Evolutionary conservation across 1,139 yeast species (phyloP).

Genomic region (Hyphopichia fennica): DNA sequence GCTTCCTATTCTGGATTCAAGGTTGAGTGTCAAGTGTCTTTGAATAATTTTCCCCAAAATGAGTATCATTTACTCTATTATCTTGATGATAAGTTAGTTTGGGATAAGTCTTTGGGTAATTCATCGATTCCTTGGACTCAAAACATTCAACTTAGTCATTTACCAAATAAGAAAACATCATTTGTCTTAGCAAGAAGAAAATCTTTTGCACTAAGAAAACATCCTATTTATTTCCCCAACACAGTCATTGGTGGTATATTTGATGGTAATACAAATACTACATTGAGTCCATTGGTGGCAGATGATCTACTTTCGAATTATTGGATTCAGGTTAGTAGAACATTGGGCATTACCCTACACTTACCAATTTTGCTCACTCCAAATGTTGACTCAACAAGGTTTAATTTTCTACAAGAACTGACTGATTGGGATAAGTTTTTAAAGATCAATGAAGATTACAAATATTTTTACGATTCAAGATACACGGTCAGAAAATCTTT

Average conservation of each 20-base stretch:
- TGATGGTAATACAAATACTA: slow-evolving; percentile 5
- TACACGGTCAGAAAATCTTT: background rate
- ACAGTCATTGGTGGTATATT: slow-evolving; percentile 26
- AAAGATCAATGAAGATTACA: slow-evolving; percentile 2
- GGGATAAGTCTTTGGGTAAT: slow-evolving; percentile 22
- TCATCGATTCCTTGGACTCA: slow-evolving; percentile 26
- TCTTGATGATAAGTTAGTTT: slow-evolving; percentile 28
- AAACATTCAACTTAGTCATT: slow-evolving; percentile 10
- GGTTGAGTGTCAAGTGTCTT: slow-evolving; percentile 25
- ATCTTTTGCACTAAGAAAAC: slow-evolving; percentile 19
- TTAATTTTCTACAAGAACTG: background rate
- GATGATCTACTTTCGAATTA: slow-evolving; percentile 1
- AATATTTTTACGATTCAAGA: background rate
- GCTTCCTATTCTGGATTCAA: slow-evolving; percentile 35
- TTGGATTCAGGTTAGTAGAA: slow-evolving; percentile 2
- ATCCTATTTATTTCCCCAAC: slow-evolving; percentile 29
- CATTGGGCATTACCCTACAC: background rate
- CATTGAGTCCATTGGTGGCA: slow-evolving; percentile 2
- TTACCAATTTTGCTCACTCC: slow-evolving; percentile 4
- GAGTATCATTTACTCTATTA: slow-evolving; percentile 29
- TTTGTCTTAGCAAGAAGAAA: slow-evolving; percentile 23
- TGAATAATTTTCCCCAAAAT: slow-evolving; percentile 10
- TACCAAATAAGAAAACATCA: background rate
- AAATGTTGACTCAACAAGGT: slow-evolving; percentile 2
- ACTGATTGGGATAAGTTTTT: slow-evolving; percentile 4